Evolutionary conservation across 176 grass and related monocot genomes (phyloP), one percentile per base, ranked within the genome.

Genomic region (Calamus simplicifolius): DNA sequence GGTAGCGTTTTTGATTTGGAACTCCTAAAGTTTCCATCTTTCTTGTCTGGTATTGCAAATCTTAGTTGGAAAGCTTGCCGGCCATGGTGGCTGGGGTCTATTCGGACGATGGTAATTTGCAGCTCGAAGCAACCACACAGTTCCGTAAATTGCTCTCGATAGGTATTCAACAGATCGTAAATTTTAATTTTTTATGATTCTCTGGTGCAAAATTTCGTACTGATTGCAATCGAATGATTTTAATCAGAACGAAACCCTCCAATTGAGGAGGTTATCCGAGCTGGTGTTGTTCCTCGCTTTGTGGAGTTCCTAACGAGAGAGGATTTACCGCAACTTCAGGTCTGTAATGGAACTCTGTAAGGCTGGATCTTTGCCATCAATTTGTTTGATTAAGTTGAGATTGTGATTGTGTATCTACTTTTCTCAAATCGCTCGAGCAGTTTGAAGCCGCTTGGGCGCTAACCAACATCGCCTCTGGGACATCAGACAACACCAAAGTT

Each of bases 361-460:
- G 21, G 52, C 15, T 55, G 8, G n/a, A 55, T 55, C 21, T 55
- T 55, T 35, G 31, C 31, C 31, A 35, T 35, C 8, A 35, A 35
- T 8, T 35, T 35, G 31, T 8, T 35, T 35, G 31, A 35, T 35
- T 10, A 35, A 35, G 6, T 6, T 35, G 31, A 35, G 31, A 35
- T 35, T 35, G 8, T 35, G 2, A 10, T 35, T 35, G 8, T 16
- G 38, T 54, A 19, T 38, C 10, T 31, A 12, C 50, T 49, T 38
- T 18, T 15, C 48, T 62, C 2, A 1, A 27, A 10, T 83, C 19
- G 16, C 14, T 62, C 67, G 43, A 48, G 49, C 66, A 93, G 94
- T 89, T 98, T 57, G 94, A 98, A 85, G 88, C 94, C 30, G 94
- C 94, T 14, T 92, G 94, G 94, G 94, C 88, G 55, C 85, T 98